Evolutionary conservation across 139 green algal genomes (phyloP).

Genomic region (Spirogloea muscicola): DNA sequence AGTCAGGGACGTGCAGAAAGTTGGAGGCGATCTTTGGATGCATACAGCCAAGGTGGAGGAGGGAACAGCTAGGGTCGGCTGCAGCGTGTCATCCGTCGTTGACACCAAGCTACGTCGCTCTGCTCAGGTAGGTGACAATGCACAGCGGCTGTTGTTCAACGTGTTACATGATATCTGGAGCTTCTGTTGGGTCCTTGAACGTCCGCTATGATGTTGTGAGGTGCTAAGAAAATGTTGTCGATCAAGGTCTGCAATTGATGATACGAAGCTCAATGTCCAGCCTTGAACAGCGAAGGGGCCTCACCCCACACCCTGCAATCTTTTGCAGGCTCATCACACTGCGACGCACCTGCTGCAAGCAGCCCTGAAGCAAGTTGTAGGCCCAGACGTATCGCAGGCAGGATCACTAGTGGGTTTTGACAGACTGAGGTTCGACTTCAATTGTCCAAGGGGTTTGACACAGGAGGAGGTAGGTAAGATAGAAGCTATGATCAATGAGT

Average conservation of each 20-base stretch:
- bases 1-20: slow-evolving; percentile 66
- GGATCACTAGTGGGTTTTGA: slow-evolving; percentile 72
- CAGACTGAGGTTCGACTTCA: slow-evolving; percentile 70
- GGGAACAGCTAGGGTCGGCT: slow-evolving; percentile 3
- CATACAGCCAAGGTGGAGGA: slow-evolving; percentile 60
- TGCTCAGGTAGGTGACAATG: too few species aligned
- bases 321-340: slow-evolving; percentile 70
- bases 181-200: too few species aligned
- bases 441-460: slow-evolving; percentile 44
- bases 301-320: too few species aligned
- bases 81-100: slow-evolving; percentile 57
- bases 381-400: slow-evolving; percentile 73
- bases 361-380: slow-evolving; percentile 71
- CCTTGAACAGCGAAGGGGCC: too few species aligned
- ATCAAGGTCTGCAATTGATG: too few species aligned
- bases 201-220: too few species aligned
- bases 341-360: slow-evolving; percentile 85
- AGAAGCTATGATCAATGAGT: slow-evolving; percentile 78
- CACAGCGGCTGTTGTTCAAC: too few species aligned
- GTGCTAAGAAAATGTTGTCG: too few species aligned
- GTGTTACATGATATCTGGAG: too few species aligned
- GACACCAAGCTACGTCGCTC: too few species aligned
- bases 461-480: slow-evolving; percentile 61
- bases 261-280: too few species aligned
- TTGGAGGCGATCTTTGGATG: slow-evolving; percentile 68